Percentiles rank a stretch among this genome's conserved stretches.
Evolutionary conservation across 2,329 filamentous ascomycete species (phyloP).

Genomic region (Daldinia sp.): DNA sequence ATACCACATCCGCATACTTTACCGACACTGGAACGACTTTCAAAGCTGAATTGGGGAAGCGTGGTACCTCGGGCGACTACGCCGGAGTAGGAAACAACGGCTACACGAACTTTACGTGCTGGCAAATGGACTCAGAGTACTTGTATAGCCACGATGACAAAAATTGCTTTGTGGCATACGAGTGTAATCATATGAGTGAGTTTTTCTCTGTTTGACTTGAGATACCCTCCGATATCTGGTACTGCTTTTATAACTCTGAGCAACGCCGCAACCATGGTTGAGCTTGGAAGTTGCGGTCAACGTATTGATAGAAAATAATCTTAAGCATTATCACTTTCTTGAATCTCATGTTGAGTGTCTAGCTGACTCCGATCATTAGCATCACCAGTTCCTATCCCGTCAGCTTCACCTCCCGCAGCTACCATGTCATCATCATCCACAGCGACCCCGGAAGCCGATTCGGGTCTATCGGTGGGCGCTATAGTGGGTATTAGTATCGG

Average conservation of each 20-base stretch:
- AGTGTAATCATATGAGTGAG: slow-evolving; percentile 49
- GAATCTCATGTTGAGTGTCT: not conserved
- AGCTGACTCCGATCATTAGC: slow-evolving; percentile 22
- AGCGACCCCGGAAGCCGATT: slow-evolving; percentile 10
- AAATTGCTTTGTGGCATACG: slow-evolving; percentile 49
- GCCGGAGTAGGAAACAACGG: slow-evolving; percentile 52
- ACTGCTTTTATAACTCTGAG: not conserved
- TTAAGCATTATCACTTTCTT: not conserved
- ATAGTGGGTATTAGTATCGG: slow-evolving; percentile 43
- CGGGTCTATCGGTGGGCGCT: slow-evolving; percentile 32
- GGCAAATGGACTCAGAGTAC: slow-evolving; percentile 44
- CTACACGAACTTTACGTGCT: slow-evolving; percentile 51
- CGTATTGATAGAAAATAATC: not conserved
- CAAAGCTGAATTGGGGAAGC: slow-evolving; percentile 46
- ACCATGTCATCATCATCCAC: slow-evolving; percentile 18
- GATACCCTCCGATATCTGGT: not conserved
- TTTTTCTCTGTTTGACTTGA: not conserved
- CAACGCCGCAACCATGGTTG: not conserved
- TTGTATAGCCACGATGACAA: slow-evolving; percentile 47
- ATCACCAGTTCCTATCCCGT: slow-evolving; percentile 18
- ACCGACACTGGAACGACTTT: slow-evolving; percentile 49
- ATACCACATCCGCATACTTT: slow-evolving; percentile 48
- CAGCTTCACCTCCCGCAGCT: slow-evolving; percentile 20
- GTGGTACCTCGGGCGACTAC: slow-evolving; percentile 48
- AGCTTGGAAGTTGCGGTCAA: not conserved